Evolutionary conservation across 768 basidiomycete species (phyloP).

Genomic region (Naganishia onofrii): DNA sequence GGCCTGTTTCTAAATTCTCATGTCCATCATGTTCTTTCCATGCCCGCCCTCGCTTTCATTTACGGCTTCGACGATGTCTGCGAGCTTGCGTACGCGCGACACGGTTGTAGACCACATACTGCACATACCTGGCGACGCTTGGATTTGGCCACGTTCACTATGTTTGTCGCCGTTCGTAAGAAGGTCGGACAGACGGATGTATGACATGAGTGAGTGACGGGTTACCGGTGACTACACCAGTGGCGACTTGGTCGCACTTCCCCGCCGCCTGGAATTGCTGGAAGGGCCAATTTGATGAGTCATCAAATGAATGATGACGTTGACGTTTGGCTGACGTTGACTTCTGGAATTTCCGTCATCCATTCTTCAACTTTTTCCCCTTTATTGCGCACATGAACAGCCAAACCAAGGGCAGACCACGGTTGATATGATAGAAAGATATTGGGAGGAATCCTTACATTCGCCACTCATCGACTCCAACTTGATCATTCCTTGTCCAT

Average conservation of each 20-base stretch:
- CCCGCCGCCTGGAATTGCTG: not conserved
- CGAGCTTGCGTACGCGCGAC: too few relatives aligned
- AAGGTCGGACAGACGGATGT: too few relatives aligned
- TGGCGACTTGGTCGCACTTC: not conserved
- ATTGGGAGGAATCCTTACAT: not conserved
- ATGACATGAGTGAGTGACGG: too few relatives aligned
- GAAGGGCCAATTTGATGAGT: not conserved
- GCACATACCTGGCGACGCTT: too few relatives aligned
- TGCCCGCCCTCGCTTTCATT: too few relatives aligned
- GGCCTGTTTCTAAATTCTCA: too few relatives aligned
- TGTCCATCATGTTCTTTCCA: too few relatives aligned
- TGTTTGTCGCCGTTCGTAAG: too few relatives aligned
- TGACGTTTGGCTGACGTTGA: not conserved
- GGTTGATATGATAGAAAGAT: too few relatives aligned
- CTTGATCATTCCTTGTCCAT: not conserved
- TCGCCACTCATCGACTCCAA: not conserved
- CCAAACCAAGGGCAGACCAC: not conserved
- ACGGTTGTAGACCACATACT: too few relatives aligned
- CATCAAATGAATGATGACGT: not conserved
- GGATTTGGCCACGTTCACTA: too few relatives aligned
- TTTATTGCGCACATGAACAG: not conserved
- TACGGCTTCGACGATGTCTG: too few relatives aligned
- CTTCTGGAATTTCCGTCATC: not conserved
- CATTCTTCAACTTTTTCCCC: not conserved
- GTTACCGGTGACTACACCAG: not conserved